Evolutionary conservation across 2,329 filamentous ascomycete genomes (phyloP), one percentile per base, ranked within the genome.

Genomic region (Colletotrichum noveboracense): DNA sequence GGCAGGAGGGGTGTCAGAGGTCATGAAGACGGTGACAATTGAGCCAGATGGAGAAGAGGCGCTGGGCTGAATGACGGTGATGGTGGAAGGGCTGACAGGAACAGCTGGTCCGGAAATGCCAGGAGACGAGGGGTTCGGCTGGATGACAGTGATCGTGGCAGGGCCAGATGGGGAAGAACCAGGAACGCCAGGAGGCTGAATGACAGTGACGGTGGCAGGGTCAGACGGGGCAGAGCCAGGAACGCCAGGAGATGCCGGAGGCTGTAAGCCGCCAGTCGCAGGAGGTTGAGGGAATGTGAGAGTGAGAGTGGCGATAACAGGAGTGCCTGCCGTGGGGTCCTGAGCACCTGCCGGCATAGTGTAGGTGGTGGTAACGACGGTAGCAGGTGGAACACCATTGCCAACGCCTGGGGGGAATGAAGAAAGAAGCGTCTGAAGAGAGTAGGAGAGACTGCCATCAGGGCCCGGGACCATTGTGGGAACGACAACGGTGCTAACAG

Each of bases 381-480:
- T 34, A 5, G 28, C 70, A 60, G 70, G n/a, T 36, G 74, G 56
- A 6, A 60, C 66, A 28, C 21, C 30, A 28, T 64, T 30, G 52
- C 76, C 77, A 55, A 69, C 62, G 24, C 61, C 55, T 13, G 64
- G 56, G 3, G 69, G 78, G 79, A 83, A 80, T 18, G 81, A 83
- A 10, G 84, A 85, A 52, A 85, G 81, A 24, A 85, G 74, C 13
- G 84, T 78, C 16, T 64, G 38, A 16, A 75, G 36, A 12, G 73
- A 75, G 64, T 75, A 73, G 12, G 84, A 85, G 13, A 82, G 80
- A 48, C 79, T 75, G 7, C 83, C 83, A 75, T 85, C 79, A n/a
- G 80, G 48, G 5, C 84, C 84, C 52, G 80, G 70, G 6, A 75
- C 73, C 62, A 75, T 56, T 38, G 73, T 75, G 43, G 73, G 64